Evolutionary conservation across 345 rosid genomes (phyloP), one percentile per base, ranked within the genome.

Genomic region (Linum tenue): DNA sequence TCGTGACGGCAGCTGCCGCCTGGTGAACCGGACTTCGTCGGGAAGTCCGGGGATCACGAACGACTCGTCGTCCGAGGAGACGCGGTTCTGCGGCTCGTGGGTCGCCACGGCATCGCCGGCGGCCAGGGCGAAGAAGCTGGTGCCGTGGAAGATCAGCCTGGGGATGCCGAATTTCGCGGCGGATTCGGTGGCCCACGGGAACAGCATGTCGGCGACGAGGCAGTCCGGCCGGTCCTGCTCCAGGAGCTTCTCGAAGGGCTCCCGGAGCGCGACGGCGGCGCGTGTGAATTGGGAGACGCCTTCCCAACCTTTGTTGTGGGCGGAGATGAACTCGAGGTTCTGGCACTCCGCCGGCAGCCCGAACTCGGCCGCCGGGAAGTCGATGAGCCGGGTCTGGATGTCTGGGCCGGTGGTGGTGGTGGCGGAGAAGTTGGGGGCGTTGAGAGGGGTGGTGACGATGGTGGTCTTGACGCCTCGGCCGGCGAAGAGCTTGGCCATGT

Each of bases 401-500:
- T 42, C 8, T 35, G 14, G 8, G 16, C 12, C 37, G 1, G 3
- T 67, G 68, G 73, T 73, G 9, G 70, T 44, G 37, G 48, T 31
- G 53, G 62, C 57, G 8, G 56, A 48, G 16, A 68, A 37, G 59
- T 6, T 11, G 10, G 70, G 38, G n/a, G n/a, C n/a, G n/a, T n/a
- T n/a, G n/a, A n/a, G n/a, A 9, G 60, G 64, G 7, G 72, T 70
- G 39, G 68, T 64, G 62, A 70, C 7, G n/a, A 70, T 17, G 50
- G 73, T 70, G 39, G 59, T 5, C 37, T 70, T 64, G 12, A 64
- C 64, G 6, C 58, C 64, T 56, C 64, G 44, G 2, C 64, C 16
- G 16, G 59, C 38, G 2, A 70, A 64, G 63, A 70, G 73, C 15
- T 10, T 58, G 3, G 64, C 73, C 62, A 70, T 70, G 68, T 70